A percentile compares a stretch with the other conserved stretches of the same genome.
Conservation (phyloP, 2,329 filamentous ascomycete genomes). For the Zymoseptoria crescenta region DNA sequence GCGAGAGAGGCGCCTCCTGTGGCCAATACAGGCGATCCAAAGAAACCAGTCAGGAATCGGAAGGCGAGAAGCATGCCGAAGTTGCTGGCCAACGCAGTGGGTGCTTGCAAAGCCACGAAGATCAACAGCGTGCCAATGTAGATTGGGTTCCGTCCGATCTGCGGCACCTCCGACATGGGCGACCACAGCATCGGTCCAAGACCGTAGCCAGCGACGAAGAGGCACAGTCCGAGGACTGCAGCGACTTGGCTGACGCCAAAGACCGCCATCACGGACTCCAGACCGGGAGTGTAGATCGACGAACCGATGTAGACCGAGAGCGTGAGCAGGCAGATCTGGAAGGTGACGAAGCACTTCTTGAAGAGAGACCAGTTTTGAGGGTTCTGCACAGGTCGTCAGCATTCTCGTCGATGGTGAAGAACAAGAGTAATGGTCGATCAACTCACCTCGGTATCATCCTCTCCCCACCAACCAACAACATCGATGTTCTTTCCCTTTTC, state of each 20-base stretch:
- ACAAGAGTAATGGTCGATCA: conserved; percentile 3
- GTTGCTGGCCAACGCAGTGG: conserved; percentile 41
- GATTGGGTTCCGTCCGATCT: conserved; percentile 42
- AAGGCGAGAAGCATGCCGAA: conserved; percentile 47
- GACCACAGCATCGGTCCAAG: conserved; percentile 39
- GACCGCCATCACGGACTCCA: conserved; percentile 31
- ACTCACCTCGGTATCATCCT: conserved; percentile 34
- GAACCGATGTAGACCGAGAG: conserved; percentile 46
- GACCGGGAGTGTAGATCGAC: conserved; percentile 45
- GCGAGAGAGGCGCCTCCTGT: conserved; percentile 39
- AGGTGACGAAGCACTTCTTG: conserved; percentile 40
- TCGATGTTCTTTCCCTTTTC: conserved; percentile 47
- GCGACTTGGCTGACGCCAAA: conserved; percentile 42
- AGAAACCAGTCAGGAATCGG: conserved; percentile 46
- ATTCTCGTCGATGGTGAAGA: not conserved
- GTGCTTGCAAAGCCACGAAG: conserved; percentile 45
- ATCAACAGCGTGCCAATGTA: conserved; percentile 43
- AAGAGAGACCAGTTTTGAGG: conserved; percentile 31
- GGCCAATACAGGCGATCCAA: conserved; percentile 40
- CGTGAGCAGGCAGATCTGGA: conserved; percentile 41
- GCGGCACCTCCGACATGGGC: conserved; percentile 44
- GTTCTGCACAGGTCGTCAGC: conserved; percentile 5
- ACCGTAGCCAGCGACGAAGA: conserved; percentile 46
- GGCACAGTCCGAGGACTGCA: conserved; percentile 42
- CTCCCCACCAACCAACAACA: conserved; percentile 46